Percentiles rank a stretch among this genome's conserved stretches.
Evolutionary conservation across 768 basidiomycete genomes (phyloP).

Genomic region (Mycena vulgaris): DNA sequence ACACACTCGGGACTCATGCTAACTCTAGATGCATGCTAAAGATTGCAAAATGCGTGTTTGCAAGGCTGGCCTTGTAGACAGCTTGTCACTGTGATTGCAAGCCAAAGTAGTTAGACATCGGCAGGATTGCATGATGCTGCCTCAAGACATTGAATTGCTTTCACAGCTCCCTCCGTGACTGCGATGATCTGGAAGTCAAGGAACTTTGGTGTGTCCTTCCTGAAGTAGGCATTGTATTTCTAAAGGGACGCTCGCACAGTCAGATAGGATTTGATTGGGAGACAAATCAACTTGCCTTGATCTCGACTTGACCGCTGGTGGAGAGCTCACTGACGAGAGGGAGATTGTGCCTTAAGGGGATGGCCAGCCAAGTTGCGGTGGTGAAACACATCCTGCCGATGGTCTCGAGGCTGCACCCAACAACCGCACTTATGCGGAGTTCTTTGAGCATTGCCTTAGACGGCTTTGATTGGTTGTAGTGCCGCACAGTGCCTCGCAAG

Average conservation of each 20-base stretch:
- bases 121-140: conserved; percentile 4
- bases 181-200: conserved; percentile 12
- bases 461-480: conserved; percentile 14
- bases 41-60: too few species aligned
- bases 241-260: background rate
- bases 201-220: background rate
- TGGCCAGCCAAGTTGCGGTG: conserved; percentile 34
- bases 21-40: too few species aligned
- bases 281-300: background rate
- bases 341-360: conserved; percentile 25
- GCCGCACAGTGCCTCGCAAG: background rate
- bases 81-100: conserved; percentile 2
- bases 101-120: conserved; percentile 11
- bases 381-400: conserved; percentile 47
- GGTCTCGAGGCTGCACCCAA: conserved; percentile 44
- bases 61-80: too few species aligned
- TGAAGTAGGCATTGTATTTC: conserved; percentile 4
- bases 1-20: too few species aligned
- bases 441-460: conserved; percentile 8
- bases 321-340: background rate
- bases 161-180: background rate
- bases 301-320: conserved; percentile 5
- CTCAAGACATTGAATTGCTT: conserved; percentile 8
- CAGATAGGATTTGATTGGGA: background rate
- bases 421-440: conserved; percentile 15